These are phyloP conservation scores for Colletotrichum filicis DNA, from an alignment of 2,329 filamentous ascomycete species.

Conservation along the genomic window DNA sequence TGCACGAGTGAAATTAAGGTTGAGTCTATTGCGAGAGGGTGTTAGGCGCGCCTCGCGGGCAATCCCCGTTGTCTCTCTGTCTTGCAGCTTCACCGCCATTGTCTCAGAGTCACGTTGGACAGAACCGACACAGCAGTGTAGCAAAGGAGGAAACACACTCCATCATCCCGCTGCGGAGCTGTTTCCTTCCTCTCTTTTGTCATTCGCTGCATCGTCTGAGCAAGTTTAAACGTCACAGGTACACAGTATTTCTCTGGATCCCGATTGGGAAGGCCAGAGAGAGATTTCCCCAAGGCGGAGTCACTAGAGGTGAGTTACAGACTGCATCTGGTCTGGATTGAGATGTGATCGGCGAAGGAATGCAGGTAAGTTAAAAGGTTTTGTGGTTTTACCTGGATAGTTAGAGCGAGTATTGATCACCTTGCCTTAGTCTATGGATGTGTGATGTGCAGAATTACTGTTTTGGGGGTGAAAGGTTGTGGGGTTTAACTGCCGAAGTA, in stretches of 20 bases:
- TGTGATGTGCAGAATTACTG: neutral
- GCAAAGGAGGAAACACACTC: neutral
- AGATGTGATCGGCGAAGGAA: neutral
- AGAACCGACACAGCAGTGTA: neutral
- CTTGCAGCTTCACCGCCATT: constrained; percentile 6
- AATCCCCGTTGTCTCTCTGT: neutral
- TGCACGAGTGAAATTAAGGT: neutral
- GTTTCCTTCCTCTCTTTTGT: neutral
- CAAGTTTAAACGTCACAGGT: neutral
- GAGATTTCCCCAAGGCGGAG: neutral
- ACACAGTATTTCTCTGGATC: neutral
- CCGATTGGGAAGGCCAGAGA: constrained; percentile 1
- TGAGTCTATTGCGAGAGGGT: neutral
- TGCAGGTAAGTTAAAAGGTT: neutral
- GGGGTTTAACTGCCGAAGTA: neutral
- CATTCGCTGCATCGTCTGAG: neutral
- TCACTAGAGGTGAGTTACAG: neutral
- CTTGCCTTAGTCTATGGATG: neutral
- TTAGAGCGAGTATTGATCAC: neutral
- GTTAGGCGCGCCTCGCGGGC: neutral
- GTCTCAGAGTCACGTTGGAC: neutral
- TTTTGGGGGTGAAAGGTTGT: neutral
- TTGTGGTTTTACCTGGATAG: neutral
- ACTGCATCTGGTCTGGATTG: neutral
- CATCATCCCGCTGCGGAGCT: constrained; percentile 1